Conservation (phyloP, 257 asterid genomes). For the Linderniella brevidens region DNA sequence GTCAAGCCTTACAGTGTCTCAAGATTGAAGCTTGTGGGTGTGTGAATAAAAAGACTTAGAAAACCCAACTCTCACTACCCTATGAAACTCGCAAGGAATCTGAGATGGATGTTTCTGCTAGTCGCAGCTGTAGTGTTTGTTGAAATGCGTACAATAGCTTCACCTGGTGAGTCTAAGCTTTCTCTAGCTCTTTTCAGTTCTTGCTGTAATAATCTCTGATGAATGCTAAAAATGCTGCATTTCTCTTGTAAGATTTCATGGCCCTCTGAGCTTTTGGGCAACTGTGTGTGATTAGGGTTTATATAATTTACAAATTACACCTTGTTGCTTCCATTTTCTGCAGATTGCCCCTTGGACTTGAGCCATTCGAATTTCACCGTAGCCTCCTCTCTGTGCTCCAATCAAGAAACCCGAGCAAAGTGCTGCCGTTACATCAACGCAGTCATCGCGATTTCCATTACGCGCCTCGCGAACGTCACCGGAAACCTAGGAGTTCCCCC, state of each 20-base stretch:
- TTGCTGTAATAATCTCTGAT: no score
- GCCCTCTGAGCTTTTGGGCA: neutral
- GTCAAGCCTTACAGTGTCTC: no score
- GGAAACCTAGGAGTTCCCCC: slow-evolving; percentile 49
- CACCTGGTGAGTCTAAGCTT: no score
- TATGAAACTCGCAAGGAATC: no score
- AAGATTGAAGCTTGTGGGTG: no score
- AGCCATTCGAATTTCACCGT: slow-evolving; percentile 55
- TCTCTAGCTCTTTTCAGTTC: no score
- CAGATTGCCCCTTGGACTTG: slow-evolving; percentile 87
- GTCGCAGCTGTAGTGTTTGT: no score
- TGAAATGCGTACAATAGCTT: no score
- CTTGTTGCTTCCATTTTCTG: slow-evolving; percentile 18
- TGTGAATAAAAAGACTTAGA: no score
- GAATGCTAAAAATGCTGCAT: neutral
- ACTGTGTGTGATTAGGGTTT: neutral
- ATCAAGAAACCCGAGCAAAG: slow-evolving; percentile 40
- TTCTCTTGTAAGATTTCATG: neutral
- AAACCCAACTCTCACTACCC: no score
- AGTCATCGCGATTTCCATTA: slow-evolving; percentile 58
- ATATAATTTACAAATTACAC: no score
- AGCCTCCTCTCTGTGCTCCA: slow-evolving; percentile 71
- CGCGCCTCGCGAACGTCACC: slow-evolving; percentile 59
- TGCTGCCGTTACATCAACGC: slow-evolving; percentile 93
- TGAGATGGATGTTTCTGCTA: no score